Conservation (phyloP, 2,329 filamentous ascomycete species). For the Didymella segeticola region DNA sequence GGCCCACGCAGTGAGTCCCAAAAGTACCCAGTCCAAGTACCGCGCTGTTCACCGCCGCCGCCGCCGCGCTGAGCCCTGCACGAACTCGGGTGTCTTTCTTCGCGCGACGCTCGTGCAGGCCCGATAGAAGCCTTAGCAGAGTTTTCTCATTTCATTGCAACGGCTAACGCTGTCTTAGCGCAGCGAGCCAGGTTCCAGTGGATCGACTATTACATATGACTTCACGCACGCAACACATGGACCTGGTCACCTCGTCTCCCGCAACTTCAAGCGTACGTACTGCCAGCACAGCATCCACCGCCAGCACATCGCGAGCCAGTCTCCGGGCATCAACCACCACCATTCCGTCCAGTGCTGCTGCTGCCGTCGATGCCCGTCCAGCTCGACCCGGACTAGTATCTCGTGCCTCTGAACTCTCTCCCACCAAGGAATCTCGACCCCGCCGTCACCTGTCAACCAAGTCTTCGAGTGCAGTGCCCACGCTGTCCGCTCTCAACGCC, state of each 20-base stretch:
- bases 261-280: constrained; percentile 18
- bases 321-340: constrained; percentile 23
- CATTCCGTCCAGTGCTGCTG: constrained; percentile 26
- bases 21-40: constrained; percentile 27
- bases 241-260: constrained; percentile 28
- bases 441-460: constrained; percentile 46
- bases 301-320: constrained; percentile 26
- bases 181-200: constrained; percentile 35
- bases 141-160: constrained; percentile 42
- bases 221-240: constrained; percentile 36
- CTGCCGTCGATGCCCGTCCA: constrained; percentile 39
- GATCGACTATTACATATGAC: constrained; percentile 43
- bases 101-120: constrained; percentile 30
- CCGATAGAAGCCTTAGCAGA: constrained; percentile 44
- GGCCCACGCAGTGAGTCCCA: constrained; percentile 15
- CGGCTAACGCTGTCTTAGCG: constrained; percentile 40
- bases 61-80: constrained; percentile 27
- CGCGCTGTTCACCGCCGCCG: constrained; percentile 39
- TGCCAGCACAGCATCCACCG: constrained; percentile 17
- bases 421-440: constrained; percentile 38
- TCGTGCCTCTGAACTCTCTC: constrained; percentile 38
- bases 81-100: constrained; percentile 39
- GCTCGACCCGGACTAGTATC: constrained; percentile 42
- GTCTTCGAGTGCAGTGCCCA: constrained; percentile 54
- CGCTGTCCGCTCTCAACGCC: constrained; percentile 49